A percentile compares a stretch with the other conserved stretches of the same genome.
Conservation (phyloP, 2,329 filamentous ascomycete species). For the Nemania serpens region DNA sequence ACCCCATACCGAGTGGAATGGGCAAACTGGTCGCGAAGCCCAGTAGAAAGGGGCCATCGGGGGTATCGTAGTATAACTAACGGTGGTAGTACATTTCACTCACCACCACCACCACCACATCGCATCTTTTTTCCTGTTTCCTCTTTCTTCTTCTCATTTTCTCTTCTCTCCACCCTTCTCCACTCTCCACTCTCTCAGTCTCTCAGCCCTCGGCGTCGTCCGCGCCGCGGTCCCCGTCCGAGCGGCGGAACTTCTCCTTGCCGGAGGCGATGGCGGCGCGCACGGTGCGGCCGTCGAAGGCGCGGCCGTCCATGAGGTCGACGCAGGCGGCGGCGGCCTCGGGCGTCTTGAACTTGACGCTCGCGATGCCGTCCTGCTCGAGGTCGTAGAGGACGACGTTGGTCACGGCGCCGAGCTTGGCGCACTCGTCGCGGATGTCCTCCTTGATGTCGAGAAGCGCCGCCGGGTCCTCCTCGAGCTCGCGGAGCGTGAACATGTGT, state of each 20-base stretch:
- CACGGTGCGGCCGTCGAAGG: constrained; percentile 74
- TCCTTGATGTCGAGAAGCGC: constrained; percentile 90
- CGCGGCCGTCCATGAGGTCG: constrained; percentile 76
- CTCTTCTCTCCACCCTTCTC: too few species aligned
- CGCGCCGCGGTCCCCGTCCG: constrained; percentile 54
- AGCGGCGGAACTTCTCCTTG: constrained; percentile 74
- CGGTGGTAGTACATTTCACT: constrained; percentile 17
- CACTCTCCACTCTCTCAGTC: too few species aligned
- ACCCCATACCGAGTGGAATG: not conserved
- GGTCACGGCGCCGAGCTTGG: constrained; percentile 83
- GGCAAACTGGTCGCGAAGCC: not conserved
- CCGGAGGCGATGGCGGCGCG: constrained; percentile 73
- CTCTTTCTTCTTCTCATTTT: too few species aligned
- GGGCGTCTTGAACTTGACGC: constrained; percentile 76
- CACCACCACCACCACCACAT: too few species aligned
- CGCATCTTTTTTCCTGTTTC: too few species aligned
- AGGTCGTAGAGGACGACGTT: constrained; percentile 90
- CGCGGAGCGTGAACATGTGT: constrained; percentile 88
- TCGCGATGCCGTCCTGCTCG: constrained; percentile 83
- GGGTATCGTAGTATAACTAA: constrained; percentile 10
- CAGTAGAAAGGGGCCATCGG: not conserved
- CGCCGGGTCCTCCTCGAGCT: constrained; percentile 82
- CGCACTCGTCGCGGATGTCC: constrained; percentile 88
- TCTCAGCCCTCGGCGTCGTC: constrained; percentile 27
- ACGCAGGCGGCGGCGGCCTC: constrained; percentile 76